These are phyloP conservation scores for Pseudophaeomoniella oleicola DNA, from an alignment of 2,329 filamentous ascomycete genomes.

Conservation along the genomic window DNA sequence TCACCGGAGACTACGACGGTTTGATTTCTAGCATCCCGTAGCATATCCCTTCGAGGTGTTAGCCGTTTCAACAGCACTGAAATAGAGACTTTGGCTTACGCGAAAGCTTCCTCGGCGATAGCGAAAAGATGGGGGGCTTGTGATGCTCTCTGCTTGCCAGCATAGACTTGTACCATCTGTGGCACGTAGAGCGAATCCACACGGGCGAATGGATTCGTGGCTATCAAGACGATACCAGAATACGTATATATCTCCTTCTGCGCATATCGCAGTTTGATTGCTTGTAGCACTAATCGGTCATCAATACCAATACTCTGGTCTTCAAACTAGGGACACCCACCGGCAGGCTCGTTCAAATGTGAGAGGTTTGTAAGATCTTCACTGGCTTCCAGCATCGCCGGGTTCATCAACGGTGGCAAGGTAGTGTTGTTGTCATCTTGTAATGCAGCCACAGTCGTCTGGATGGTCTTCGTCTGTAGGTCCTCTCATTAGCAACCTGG, in stretches of 20 bases:
- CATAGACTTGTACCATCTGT: conserved; percentile 99
- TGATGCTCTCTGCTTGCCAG: conserved; percentile 87
- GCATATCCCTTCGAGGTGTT: conserved; percentile 66
- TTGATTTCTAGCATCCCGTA: conserved; percentile 90
- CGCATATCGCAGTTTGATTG: conserved; percentile 88
- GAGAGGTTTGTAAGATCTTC: conserved; percentile 96
- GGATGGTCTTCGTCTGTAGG: conserved; percentile 60
- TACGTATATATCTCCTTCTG: conserved; percentile 99
- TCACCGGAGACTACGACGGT: conserved; percentile 98
- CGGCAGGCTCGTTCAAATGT: conserved; percentile 94
- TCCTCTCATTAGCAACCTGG: neutral
- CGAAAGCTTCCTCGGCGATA: conserved; percentile 96
- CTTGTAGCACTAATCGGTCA: conserved; percentile 64
- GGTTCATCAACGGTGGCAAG: conserved; percentile 92
- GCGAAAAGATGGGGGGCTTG: conserved; percentile 97
- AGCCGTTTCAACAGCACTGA: neutral
- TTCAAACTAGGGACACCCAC: conserved; percentile 34
- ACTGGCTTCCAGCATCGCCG: conserved; percentile 92
- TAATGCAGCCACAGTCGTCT: conserved; percentile 63
- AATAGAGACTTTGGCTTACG: conserved; percentile 43
- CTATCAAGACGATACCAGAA: conserved; percentile 95
- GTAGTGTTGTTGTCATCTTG: conserved; percentile 61
- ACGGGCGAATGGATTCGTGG: conserved; percentile 92
- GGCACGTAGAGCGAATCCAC: conserved; percentile 97
- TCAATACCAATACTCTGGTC: conserved; percentile 13